Evolutionary conservation across 75 land plant species (phyloP), one percentile per base, ranked within the genome.

Genomic region (Cryptomeria japonica): DNA sequence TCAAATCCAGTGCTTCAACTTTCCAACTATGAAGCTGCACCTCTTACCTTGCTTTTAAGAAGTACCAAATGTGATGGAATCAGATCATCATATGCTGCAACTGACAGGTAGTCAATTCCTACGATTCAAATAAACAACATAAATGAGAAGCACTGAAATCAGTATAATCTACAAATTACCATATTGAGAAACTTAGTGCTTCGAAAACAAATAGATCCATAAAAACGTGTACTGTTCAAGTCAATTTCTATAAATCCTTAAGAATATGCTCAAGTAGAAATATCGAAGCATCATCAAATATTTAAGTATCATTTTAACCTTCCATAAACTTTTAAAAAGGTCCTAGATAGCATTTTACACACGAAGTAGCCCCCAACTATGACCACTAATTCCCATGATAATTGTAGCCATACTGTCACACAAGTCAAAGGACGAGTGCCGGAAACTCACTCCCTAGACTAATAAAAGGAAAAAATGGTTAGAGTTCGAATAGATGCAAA

Each of bases 21-120:
- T 44, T 75, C 16, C 37, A 75, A 75, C 37, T 32, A 2, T 1
- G n/a, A 75, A 75, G 38, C 12, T 75, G 77, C 77, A 46, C 47
- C 82, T 22, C 84, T 80, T 72, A 92, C 95, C 93, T 89, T 89
- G 86, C 91, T 93, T 87, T 90, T 70, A 14, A 98, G 90, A 80
- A 98, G 89, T 14, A 88, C 90, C 86, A 87, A 88, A 93, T 98
- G 99, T 83, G 93, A 76, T n/a, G 94, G 80, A 87, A 91, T 89
- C 80, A 95, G 46, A 79, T 97, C 93, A 86, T 90, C 95, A 90
- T 41, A 95, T 76, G 95, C 92, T 90, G 97, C 99, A 92, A 93
- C 95, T 72, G 99, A 95, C n/a, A 98, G 90, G 89, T 98, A 98
- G 89, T 98, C 99, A 89, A 92, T 88, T 31, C 99, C 99, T 98